Evolutionary conservation across 1,284 basidiomycete species (phyloP), one percentile per base, ranked within the genome.

Genomic region (Cryptococcus neoformans): DNA sequence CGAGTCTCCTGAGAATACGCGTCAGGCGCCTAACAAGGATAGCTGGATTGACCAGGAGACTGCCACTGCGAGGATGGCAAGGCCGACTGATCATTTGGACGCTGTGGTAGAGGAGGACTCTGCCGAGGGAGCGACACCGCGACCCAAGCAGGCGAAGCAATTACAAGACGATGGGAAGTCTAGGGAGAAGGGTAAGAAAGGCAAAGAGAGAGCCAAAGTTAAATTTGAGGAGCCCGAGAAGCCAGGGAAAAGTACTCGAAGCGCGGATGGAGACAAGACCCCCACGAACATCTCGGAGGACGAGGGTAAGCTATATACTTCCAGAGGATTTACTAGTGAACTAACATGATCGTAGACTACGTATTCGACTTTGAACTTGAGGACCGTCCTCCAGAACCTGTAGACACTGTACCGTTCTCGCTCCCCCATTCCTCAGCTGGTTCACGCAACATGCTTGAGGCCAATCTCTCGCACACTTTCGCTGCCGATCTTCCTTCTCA

Each of bases 311-410:
- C 12, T 7, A 11, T 17, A 9, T 9, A 7, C 8, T 28, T 38
- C 28, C 21, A n/a, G 34, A 12, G 10, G 10, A n/a, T 38, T 21
- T n/a, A 21, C 17, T 17, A 2, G 34, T 37, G 21, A 10, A 37
- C 39, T 57, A 14, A 53, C 28, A 2, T 42, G 16, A 46, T 46
- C 37, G 6, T 50, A 75, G 75, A 74, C 39, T 67, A 72, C 51
- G 74, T 78, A 14, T 78, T 78, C 50, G 76, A 78, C 49, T 73
- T 78, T 58, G 76, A 78, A 40, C 57, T 70, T 16, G 74, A 76
- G 36, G 69, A 70, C 40, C 28, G 38, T 28, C 36, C 48, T 39
- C 6, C 21, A 21, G n/a, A n/a, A 39, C 44, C 45, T 37, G 6
- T 41, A 40, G 28, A 54, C 35, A 39, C 39, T n/a, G 49, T 36